Conservation (phyloP, 768 basidiomycete species). For the Trametes sanguinea region DNA sequence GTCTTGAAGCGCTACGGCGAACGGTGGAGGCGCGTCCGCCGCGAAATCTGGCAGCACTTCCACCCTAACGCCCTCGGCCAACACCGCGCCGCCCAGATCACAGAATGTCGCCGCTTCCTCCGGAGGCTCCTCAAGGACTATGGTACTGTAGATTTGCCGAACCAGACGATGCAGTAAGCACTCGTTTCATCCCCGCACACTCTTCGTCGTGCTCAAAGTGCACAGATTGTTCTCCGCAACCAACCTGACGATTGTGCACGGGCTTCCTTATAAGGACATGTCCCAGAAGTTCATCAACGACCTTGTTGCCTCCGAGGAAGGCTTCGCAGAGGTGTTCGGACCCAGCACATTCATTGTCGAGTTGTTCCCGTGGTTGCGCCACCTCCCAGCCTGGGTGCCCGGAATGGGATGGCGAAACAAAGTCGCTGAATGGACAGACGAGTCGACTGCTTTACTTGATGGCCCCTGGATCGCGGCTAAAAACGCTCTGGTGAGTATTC, state of each 20-base stretch:
- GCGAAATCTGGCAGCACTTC: neutral
- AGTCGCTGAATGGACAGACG: constrained; percentile 56
- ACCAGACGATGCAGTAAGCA: neutral
- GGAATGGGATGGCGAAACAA: constrained; percentile 62
- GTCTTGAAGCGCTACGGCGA: neutral
- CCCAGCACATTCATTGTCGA: constrained; percentile 32
- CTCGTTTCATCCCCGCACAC: no score
- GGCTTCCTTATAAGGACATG: neutral
- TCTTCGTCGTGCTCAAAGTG: no score
- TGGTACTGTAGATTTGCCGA: neutral
- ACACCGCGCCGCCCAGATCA: neutral
- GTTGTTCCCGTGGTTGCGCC: constrained; percentile 38
- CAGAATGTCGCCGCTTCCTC: neutral
- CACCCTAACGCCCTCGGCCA: neutral
- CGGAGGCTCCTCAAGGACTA: neutral
- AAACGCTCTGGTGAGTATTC: constrained; percentile 48
- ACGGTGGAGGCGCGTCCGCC: neutral
- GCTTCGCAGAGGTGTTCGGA: neutral
- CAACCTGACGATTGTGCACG: neutral
- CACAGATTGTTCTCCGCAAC: neutral
- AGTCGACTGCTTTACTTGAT: constrained; percentile 62
- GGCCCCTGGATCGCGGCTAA: constrained; percentile 58
- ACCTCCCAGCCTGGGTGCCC: constrained; percentile 65
- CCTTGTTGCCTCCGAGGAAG: constrained; percentile 14
- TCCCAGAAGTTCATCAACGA: neutral